Evolutionary conservation across 176 grass and related monocot genomes (phyloP).

Genomic region (Tillandsia fasciculata): DNA sequence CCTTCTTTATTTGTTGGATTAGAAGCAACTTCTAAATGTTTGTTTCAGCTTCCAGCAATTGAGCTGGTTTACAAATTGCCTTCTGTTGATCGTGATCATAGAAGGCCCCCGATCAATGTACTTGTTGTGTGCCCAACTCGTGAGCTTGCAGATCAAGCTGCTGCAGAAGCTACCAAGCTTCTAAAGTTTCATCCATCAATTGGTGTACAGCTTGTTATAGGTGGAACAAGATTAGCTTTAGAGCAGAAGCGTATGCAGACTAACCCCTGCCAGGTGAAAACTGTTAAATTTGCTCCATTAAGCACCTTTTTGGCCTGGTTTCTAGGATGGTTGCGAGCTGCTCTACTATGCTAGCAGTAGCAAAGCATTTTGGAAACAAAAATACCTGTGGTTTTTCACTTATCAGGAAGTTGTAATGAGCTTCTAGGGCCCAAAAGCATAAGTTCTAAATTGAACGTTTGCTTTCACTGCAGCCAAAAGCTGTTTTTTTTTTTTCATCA

Average conservation of each 20-base stretch:
- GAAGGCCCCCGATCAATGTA: slow-evolving; percentile 70
- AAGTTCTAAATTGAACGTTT: too few relatives aligned
- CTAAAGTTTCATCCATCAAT: slow-evolving; percentile 80
- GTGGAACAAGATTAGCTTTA: slow-evolving; percentile 75
- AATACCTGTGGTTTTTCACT: too few relatives aligned
- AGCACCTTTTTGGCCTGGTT: too few relatives aligned
- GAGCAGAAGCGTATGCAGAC: slow-evolving; percentile 92
- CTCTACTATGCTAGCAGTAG: too few relatives aligned
- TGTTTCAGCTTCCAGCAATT: slow-evolving; percentile 71
- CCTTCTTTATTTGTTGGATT: neutral
- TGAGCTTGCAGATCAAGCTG: slow-evolving; percentile 88
- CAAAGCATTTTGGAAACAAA: too few relatives aligned
- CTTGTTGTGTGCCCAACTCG: slow-evolving; percentile 82
- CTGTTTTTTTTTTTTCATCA: too few relatives aligned
- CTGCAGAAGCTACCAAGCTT: slow-evolving; percentile 71
- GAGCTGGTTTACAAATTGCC: slow-evolving; percentile 59
- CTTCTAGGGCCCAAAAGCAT: too few relatives aligned
- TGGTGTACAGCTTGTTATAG: slow-evolving; percentile 88
- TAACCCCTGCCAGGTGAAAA: slow-evolving; percentile 68
- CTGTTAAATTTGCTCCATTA: neutral
- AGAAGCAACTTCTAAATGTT: slow-evolving; percentile 14
- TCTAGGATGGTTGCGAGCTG: too few relatives aligned
- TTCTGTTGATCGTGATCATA: slow-evolving; percentile 48
- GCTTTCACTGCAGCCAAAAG: too few relatives aligned
- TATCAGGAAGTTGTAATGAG: too few relatives aligned